Evolutionary conservation across 345 rosid genomes (phyloP), one percentile per base, ranked within the genome.

Genomic region (Ceriops zippeliana): DNA sequence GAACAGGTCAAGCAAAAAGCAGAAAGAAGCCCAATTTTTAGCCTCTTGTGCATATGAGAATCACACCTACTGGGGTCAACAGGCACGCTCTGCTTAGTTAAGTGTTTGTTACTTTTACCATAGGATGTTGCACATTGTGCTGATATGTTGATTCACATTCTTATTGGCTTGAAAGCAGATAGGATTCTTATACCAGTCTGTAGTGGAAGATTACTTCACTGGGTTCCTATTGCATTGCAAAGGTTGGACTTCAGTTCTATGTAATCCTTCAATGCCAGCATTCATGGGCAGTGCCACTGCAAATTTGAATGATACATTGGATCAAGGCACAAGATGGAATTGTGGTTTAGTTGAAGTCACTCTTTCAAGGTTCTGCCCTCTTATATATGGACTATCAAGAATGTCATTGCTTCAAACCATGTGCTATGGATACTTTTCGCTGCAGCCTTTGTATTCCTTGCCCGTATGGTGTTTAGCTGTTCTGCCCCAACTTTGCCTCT

Each of bases 281-380:
- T 79, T 79, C 49, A 37, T 69, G 21, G 83, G 80, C 21, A 61
- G 3, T 21, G 54, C 72, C 17, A 61, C 80, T 19, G 66, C 76
- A 61, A 75, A 57, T 47, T 66, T 79, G 68, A 61, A 61, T 37
- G 83, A 79, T 54, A 5, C 65, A n/a, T 27, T 76, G 62, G 49
- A 69, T 51, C 83, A 79, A 58, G 62, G 58, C 22, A 69, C 70
- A 34, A 72, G 80, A 72, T 75, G 83, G 83, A 49, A 32, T n/a
- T 71, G 42, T 17, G 77, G 77, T 26, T n/a, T 73, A 31, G 19
- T 76, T 54, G 79, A 79, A 58, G 71, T 73, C 1, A 31, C 72
- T 2, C 19, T 76, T 54, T 75, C 83, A 11, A 65, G 64, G 52
- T 79, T 49, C 53, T 67, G 67, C 66, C 80, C 83, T 58, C 60